Conservation (phyloP, 2,329 filamentous ascomycete genomes). For the Cryphonectria radicalis region DNA sequence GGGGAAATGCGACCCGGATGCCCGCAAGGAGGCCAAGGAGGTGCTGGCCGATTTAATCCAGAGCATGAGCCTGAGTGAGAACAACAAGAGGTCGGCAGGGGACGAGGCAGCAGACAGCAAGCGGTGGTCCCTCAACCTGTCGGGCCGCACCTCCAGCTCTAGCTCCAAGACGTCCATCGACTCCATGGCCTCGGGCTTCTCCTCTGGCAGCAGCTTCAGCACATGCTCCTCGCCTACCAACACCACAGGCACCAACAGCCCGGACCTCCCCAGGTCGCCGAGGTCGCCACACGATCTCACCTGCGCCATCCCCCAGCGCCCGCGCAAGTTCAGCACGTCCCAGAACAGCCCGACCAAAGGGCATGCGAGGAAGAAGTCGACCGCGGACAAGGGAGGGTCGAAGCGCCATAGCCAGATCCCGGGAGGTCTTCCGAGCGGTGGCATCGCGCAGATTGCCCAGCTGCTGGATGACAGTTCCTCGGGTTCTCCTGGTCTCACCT, state of each 20-base stretch:
- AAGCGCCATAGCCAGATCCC: slow-evolving; percentile 27
- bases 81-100: slow-evolving; percentile 13
- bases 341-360: slow-evolving; percentile 26
- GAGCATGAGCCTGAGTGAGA: slow-evolving; percentile 28
- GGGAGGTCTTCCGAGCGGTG: slow-evolving; percentile 25
- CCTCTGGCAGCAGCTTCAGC: slow-evolving; percentile 16
- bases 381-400: slow-evolving; percentile 23
- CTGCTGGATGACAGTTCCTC: slow-evolving; percentile 17
- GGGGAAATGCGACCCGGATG: slow-evolving; percentile 27
- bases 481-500: slow-evolving; percentile 22
- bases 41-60: slow-evolving; percentile 27
- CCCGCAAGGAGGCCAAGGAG: slow-evolving; percentile 26
- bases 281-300: slow-evolving; percentile 20
- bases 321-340: slow-evolving; percentile 30
- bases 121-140: slow-evolving; percentile 5
- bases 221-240: slow-evolving; percentile 21
- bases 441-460: slow-evolving; percentile 16
- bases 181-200: slow-evolving; percentile 21
- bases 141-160: slow-evolving; percentile 25
- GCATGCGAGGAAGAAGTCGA: slow-evolving; percentile 19
- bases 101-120: background rate
- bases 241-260: slow-evolving; percentile 12
- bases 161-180: slow-evolving; percentile 26
- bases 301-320: slow-evolving; percentile 11
- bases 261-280: slow-evolving; percentile 14